Percentiles rank a stretch among this genome's conserved stretches.
Evolutionary conservation across 805 yeast species (phyloP).

Genomic region (Wickerhamiella australiensis): DNA sequence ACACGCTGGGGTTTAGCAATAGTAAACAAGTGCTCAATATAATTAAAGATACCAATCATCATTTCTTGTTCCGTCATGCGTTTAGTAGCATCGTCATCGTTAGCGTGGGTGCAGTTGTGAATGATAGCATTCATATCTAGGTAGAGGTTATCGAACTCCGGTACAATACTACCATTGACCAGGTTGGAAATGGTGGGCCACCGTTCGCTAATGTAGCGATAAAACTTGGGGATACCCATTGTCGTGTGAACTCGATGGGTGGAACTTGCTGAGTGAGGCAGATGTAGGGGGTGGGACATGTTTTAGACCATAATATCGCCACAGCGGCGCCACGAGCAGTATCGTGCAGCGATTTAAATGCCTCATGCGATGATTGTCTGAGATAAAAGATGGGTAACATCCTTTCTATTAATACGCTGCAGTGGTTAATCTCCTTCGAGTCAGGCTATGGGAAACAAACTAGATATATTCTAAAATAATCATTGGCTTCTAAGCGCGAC

Average conservation of each 20-base stretch:
- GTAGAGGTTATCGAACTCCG: conserved; percentile 90
- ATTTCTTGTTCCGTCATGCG: conserved; percentile 80
- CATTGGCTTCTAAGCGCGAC: too few relatives aligned
- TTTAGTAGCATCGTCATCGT: conserved; percentile 50
- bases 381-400: too few relatives aligned
- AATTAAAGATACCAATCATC: conserved; percentile 82
- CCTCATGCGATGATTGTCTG: too few relatives aligned
- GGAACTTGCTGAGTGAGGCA: not conserved
- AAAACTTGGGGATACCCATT: conserved; percentile 95
- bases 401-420: too few relatives aligned
- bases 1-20: conserved; percentile 76
- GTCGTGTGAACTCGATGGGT: too few relatives aligned
- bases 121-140: conserved; percentile 96
- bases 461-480: too few relatives aligned
- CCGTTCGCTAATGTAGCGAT: conserved; percentile 93
- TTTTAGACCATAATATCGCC: not conserved
- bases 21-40: conserved; percentile 85
- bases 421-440: too few relatives aligned
- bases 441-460: too few relatives aligned
- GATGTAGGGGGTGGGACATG: not conserved
- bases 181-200: conserved; percentile 93
- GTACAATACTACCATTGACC: conserved; percentile 68
- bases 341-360: too few relatives aligned
- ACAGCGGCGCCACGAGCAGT: not conserved
- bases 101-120: conserved; percentile 82